Evolutionary conservation across 352 stramenopile genomes (phyloP).

Genomic region (Pythium biforme): DNA sequence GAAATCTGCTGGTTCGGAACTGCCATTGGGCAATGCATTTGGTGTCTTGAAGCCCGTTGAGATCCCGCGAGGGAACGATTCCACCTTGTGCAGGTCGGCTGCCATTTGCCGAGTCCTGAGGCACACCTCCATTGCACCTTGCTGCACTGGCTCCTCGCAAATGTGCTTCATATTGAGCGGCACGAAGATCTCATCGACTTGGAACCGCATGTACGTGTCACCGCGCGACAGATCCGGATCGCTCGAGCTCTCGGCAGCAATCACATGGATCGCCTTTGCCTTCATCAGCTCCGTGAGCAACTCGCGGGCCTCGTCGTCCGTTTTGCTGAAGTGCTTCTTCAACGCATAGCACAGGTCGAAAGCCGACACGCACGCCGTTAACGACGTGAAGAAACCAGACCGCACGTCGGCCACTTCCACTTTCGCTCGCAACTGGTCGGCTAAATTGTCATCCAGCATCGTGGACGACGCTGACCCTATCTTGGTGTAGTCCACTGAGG

Average conservation of each 20-base stretch:
- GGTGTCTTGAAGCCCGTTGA: conserved; percentile 58
- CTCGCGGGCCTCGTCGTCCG: conserved; percentile 36
- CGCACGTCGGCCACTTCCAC: conserved; percentile 60
- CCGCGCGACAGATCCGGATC: conserved; percentile 45
- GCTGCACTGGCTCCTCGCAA: conserved; percentile 39
- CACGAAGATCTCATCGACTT: conserved; percentile 81
- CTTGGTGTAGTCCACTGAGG: conserved; percentile 35
- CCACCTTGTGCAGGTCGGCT: conserved; percentile 61
- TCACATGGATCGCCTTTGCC: conserved; percentile 46
- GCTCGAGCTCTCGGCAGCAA: conserved; percentile 49
- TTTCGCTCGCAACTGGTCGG: conserved; percentile 57
- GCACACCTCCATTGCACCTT: conserved; percentile 69
- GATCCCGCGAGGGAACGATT: conserved; percentile 69
- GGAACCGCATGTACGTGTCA: conserved; percentile 75
- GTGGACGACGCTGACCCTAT: conserved; percentile 34
- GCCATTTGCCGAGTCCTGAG: conserved; percentile 61
- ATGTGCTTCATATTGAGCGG: conserved; percentile 84
- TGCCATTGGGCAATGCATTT: conserved; percentile 22
- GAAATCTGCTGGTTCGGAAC: conserved; percentile 39
- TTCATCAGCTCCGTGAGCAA: conserved; percentile 49
- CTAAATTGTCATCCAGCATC: conserved; percentile 59
- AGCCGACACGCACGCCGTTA: conserved; percentile 54
- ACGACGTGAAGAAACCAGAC: conserved; percentile 72
- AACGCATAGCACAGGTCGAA: conserved; percentile 50
- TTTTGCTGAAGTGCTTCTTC: conserved; percentile 62